Percentiles rank a stretch among this genome's conserved stretches.
These are phyloP conservation scores for Boletus eberwhitei DNA, from an alignment of 768 basidiomycete species.

Conservation along the genomic window DNA sequence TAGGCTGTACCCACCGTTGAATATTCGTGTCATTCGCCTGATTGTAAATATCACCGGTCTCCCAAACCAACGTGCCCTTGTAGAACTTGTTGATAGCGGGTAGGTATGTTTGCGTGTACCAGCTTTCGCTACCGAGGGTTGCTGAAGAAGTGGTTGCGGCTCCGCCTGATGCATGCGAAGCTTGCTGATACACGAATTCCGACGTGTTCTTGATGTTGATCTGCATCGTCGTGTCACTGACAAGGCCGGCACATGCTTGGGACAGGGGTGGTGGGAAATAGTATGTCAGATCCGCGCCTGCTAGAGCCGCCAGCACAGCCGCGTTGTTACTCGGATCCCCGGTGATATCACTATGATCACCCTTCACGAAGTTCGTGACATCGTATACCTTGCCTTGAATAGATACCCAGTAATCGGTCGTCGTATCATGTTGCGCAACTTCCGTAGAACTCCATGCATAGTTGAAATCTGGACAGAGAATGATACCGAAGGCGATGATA, in stretches of 20 bases:
- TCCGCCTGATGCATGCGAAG: constrained; percentile 56
- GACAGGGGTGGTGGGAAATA: constrained; percentile 63
- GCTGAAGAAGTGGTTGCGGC: constrained; percentile 37
- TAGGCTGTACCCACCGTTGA: constrained; percentile 24
- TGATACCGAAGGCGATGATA: constrained; percentile 57
- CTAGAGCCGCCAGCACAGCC: constrained; percentile 48
- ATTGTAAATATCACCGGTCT: constrained; percentile 34
- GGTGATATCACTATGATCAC: constrained; percentile 60
- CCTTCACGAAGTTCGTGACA: constrained; percentile 54
- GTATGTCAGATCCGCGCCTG: constrained; percentile 57
- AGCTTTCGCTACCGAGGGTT: constrained; percentile 37
- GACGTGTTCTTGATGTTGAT: constrained; percentile 49
- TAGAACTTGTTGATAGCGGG: constrained; percentile 53
- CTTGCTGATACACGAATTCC: constrained; percentile 36
- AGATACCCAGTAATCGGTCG: constrained; percentile 59
- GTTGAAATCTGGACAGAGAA: constrained; percentile 61
- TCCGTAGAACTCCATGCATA: constrained; percentile 54
- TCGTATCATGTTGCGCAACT: constrained; percentile 47
- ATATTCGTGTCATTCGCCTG: constrained; percentile 37
- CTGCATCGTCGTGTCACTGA: constrained; percentile 41
- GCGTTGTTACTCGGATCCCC: constrained; percentile 48
- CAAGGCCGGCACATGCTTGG: constrained; percentile 57
- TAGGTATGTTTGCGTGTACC: constrained; percentile 57
- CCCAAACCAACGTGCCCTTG: constrained; percentile 61
- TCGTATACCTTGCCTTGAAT: constrained; percentile 62